Evolutionary conservation across 106 monocot species (phyloP).

Genomic region (Platanthera guangdongensis): DNA sequence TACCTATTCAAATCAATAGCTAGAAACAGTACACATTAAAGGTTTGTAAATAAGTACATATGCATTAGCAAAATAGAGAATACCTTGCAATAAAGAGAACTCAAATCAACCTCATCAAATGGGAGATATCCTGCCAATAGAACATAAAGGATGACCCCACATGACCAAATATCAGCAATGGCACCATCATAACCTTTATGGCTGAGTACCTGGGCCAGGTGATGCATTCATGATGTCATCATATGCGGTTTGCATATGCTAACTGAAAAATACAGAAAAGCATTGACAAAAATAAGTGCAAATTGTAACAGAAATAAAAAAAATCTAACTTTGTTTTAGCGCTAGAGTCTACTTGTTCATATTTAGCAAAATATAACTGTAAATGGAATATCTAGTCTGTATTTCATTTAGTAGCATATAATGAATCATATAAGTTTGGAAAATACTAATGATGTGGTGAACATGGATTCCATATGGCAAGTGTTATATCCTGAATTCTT

Average conservation of each 20-base stretch:
- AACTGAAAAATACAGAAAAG: not conserved
- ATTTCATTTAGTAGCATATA: not conserved
- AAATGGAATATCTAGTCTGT: not conserved
- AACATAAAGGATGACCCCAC: constrained; percentile 91
- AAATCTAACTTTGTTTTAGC: not conserved
- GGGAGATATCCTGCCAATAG: constrained; percentile 86
- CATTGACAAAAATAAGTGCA: not conserved
- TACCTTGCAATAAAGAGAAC: constrained; percentile 71
- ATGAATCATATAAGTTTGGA: not conserved
- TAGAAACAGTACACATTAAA: not conserved
- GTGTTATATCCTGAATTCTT: not conserved
- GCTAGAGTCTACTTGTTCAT: not conserved
- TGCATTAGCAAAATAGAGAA: not conserved
- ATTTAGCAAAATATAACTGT: not conserved
- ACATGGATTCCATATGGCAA: not conserved
- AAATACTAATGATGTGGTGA: not conserved
- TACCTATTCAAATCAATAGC: not conserved
- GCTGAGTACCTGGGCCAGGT: constrained; percentile 60
- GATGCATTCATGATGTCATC: constrained; percentile 12
- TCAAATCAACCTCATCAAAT: constrained; percentile 89
- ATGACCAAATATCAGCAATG: constrained; percentile 91
- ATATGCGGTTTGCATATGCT: not conserved
- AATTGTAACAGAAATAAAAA: not conserved
- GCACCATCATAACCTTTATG: constrained; percentile 96
- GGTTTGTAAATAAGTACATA: not conserved